These are phyloP conservation scores for Colletotrichum sp. DNA, from an alignment of 2,329 filamentous ascomycete genomes.

Conservation along the genomic window DNA sequence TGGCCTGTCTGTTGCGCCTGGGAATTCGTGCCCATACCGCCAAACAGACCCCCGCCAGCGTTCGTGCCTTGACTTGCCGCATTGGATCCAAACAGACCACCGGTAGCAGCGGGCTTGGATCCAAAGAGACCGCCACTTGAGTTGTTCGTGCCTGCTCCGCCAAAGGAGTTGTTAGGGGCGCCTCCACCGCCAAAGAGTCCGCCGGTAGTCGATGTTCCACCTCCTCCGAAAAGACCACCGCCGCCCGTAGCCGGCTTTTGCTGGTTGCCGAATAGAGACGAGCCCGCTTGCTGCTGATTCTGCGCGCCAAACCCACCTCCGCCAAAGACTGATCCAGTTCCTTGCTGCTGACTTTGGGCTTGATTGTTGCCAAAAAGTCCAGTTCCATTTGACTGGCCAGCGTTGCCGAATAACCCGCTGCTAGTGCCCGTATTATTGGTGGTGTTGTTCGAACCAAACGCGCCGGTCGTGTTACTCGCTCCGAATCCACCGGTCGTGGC, in stretches of 20 bases:
- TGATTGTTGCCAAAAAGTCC: conserved; percentile 42
- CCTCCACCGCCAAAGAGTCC: conserved; percentile 45
- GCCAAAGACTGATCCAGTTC: conserved; percentile 29
- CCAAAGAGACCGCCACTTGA: conserved; percentile 42
- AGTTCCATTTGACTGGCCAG: conserved; percentile 32
- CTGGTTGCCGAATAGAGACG: conserved; percentile 31
- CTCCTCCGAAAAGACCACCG: conserved; percentile 24
- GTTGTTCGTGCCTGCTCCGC: conserved; percentile 48
- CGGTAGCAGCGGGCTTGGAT: conserved; percentile 42
- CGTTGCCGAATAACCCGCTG: conserved; percentile 52
- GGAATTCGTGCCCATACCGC: conserved; percentile 37
- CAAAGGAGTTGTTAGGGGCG: conserved; percentile 41
- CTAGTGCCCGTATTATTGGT: conserved; percentile 20
- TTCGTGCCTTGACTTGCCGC: conserved; percentile 32
- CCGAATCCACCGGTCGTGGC: conserved; percentile 30
- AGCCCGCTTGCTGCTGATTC: conserved; percentile 24
- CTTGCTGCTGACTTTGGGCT: conserved; percentile 25
- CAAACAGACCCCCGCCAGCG: conserved; percentile 55
- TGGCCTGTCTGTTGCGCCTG: conserved; percentile 42
- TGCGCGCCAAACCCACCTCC: conserved; percentile 28
- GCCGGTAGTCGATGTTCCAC: conserved; percentile 34
- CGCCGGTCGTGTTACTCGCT: conserved; percentile 39
- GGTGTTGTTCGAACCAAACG: conserved; percentile 43
- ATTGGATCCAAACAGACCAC: conserved; percentile 51
- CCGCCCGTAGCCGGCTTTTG: conserved; percentile 21